Base-by-base conservation (phyloP, 345 rosid species). In the Eucalyptus tenuipes region DNA sequence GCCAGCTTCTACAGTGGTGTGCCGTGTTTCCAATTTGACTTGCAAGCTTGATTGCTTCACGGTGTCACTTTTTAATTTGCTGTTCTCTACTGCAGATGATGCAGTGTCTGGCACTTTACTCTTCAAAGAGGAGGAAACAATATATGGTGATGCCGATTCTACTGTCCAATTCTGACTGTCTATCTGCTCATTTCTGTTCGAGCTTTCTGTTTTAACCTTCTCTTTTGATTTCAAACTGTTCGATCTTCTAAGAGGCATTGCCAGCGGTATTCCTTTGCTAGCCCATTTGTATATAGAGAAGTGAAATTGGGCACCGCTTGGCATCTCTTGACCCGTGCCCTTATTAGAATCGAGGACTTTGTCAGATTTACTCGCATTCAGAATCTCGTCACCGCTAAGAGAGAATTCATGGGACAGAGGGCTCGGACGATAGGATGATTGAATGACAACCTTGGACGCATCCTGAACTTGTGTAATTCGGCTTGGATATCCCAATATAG, bases 271-370 rank as follows among this genome's bases (percentile, higher is more conserved):
- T 81, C 97, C 97, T 85, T 94, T 93, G 92, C 95, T 93, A 81
- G 96, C 98, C 99, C 99, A 97, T 91, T 95, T 97, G 92, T 95
- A 97, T 75, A 97, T 96, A 3, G 99, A 97, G 93, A 97, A 96
- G 91, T 96, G 99, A 92, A 96, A 96, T 29, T 92, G 94, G 89
- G 88, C 90, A 48, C 91, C 61, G 7, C 88, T 88, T 33, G 82
- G 85, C 37, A 53, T 27, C 88, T 86, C 91, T 88, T 89, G 71
- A 88, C n/a, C 85, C n/a, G 90, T 90, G 85, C 92, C 92, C 75
- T 88, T 92, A 85, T 89, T 61, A 25, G 85, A 24, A 59, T 88
- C 64, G n/a, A 89, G 92, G 48, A 88, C 47, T 86, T 89, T 94
- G 88, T 90, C 89, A 91, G 64, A 29, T 87, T 89, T 89, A n/a